Evolutionary conservation across 768 basidiomycete species (phyloP), one percentile per base, ranked within the genome.

Genomic region (Pleurotus platypus): DNA sequence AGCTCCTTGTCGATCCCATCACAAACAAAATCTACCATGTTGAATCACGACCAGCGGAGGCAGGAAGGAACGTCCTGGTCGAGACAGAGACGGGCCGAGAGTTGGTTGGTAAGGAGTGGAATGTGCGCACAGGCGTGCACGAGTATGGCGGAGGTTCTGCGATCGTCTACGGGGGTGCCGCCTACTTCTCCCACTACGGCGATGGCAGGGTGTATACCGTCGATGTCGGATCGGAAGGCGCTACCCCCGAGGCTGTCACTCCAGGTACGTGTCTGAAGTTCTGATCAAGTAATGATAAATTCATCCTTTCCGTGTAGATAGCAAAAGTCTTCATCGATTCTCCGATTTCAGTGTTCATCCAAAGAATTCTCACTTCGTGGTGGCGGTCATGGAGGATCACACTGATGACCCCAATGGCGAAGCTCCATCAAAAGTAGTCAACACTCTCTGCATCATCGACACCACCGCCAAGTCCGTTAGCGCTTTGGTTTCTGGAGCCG

Each of bases 141-240:
- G 89, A 89, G 65, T 90, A 90, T 53, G 88, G 90, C 0, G 90
- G 90, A 11, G 82, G 77, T 2, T 71, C 84, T 1, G 83, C 83
- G 1, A 75, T 80, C 18, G 82, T 82, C 1, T 69, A 80, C 57
- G 73, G 72, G 40, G 78, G 75, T 5, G 67, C 72, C 9, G 69
- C 81, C 6, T 84, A 85, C 69, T 90, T 89, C 66, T 85, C 86
- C 3, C 72, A 86, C 65, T 69, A 76, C 30, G 51, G 53, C 11
- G 83, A 86, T 66, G 78, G 78, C 1, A 72, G 82, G 9, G 73
- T 88, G 0, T 89, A 87, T 63, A 64, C 65, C 7, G 61, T 78
- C 46, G 66, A 58, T 5, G 63, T 70, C 16, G 13, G 2, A 9
- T 37, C 51, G 38, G 22, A 26, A 8, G 20, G 37, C 2, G 24